Evolutionary conservation across 805 yeast species (phyloP).

Genomic region (Nematodospora valgi): DNA sequence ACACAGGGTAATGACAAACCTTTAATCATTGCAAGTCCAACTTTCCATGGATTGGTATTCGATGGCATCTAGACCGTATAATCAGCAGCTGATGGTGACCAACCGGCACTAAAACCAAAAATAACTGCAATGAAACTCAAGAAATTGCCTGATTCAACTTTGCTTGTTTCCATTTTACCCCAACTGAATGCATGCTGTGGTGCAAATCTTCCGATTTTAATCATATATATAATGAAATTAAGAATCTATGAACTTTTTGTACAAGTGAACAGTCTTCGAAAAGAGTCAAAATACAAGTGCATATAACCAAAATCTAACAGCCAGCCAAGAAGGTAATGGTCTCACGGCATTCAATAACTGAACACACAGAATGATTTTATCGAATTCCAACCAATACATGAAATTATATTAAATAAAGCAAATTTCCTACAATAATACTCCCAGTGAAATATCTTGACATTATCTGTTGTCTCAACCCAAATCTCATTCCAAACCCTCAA

Average conservation of each 20-base stretch:
- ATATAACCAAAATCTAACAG: conserved; percentile 18
- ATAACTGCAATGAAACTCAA: conserved; percentile 24
- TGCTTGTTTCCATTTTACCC: conserved; percentile 26
- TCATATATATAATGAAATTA: conserved; percentile 24
- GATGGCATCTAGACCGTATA: conserved; percentile 31
- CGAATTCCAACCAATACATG: conserved; percentile 35
- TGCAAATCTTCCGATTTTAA: conserved; percentile 26
- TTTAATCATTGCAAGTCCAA: conserved; percentile 22
- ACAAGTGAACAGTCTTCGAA: conserved; percentile 29
- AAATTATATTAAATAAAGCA: conserved; percentile 24
- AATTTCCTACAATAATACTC: conserved; percentile 25
- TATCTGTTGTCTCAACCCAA: conserved; percentile 38
- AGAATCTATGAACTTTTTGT: conserved; percentile 34
- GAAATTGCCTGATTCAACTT: conserved; percentile 25
- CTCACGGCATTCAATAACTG: conserved; percentile 26
- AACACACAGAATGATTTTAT: conserved; percentile 29
- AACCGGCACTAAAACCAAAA: conserved; percentile 33
- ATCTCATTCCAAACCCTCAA: conserved; percentile 33
- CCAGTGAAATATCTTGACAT: conserved; percentile 31
- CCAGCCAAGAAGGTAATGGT: conserved; percentile 8
- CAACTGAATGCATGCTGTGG: conserved; percentile 22
- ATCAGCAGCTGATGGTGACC: conserved; percentile 33
- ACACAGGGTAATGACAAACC: conserved; percentile 27
- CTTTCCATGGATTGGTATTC: conserved; percentile 23
- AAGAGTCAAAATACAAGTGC: conserved; percentile 25